Conservation (phyloP, 805 yeast genomes). For the Pichia membranifaciens region DNA sequence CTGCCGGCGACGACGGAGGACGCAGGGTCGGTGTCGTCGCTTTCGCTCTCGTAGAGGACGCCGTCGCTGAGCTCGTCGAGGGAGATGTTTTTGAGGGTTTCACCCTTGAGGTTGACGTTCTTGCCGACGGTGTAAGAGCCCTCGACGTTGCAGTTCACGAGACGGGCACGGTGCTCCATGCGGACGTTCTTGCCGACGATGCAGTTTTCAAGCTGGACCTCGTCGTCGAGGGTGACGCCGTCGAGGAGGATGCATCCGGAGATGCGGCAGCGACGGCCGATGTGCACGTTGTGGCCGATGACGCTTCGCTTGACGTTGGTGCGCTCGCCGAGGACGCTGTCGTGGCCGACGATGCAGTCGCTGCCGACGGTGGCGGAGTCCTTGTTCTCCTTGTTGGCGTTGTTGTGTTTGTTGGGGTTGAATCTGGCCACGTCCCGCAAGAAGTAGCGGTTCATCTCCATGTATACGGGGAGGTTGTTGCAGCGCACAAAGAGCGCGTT, state of each 20-base stretch:
- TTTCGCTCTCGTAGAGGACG: constrained; percentile 14
- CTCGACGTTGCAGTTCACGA: constrained; percentile 82
- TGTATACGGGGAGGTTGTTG: constrained; percentile 71
- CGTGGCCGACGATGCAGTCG: constrained; percentile 73
- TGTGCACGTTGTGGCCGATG: constrained; percentile 63
- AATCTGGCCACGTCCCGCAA: constrained; percentile 57
- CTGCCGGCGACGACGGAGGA: constrained; percentile 30
- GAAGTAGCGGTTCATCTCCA: constrained; percentile 82
- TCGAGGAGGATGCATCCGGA: constrained; percentile 80
- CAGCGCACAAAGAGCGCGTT: constrained; percentile 68
- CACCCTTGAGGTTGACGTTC: constrained; percentile 41
- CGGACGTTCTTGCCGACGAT: constrained; percentile 66
- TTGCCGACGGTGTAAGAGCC: constrained; percentile 63
- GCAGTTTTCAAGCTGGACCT: constrained; percentile 74
- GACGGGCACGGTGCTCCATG: constrained; percentile 58
- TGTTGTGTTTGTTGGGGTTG: constrained; percentile 13
- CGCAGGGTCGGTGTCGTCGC: constrained; percentile 31
- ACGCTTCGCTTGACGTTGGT: constrained; percentile 84
- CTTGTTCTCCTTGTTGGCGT: constrained; percentile 32
- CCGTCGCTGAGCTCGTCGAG: constrained; percentile 28
- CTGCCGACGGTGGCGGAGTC: constrained; percentile 74
- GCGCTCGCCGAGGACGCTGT: constrained; percentile 67
- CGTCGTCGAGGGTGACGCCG: constrained; percentile 71
- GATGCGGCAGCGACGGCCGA: constrained; percentile 83
- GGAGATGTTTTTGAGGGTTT: constrained; percentile 32